Conservation (phyloP, 768 basidiomycete species). For the Mycena pura region DNA sequence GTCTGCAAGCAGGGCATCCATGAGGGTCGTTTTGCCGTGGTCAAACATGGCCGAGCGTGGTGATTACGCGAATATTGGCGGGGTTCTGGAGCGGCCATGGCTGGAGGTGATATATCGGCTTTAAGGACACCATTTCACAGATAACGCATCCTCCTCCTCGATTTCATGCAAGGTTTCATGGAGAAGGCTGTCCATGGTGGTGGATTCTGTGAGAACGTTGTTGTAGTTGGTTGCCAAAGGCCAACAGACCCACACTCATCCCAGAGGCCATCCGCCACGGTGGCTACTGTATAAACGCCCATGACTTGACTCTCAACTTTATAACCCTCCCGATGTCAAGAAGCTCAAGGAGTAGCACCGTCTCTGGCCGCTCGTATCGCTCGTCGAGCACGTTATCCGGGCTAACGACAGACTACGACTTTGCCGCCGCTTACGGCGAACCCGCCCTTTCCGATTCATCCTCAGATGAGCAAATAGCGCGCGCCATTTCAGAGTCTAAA, state of each 20-base stretch:
- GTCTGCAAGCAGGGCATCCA: slow-evolving; percentile 95
- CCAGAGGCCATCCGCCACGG: too few species aligned
- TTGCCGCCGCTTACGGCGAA: slow-evolving; percentile 14
- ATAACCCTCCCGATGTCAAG: background rate
- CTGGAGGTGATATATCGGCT: too few species aligned
- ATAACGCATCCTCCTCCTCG: too few species aligned
- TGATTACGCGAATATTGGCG: slow-evolving; percentile 57
- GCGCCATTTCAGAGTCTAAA: slow-evolving; percentile 16
- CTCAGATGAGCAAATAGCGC: slow-evolving; percentile 22
- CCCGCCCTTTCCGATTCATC: slow-evolving; percentile 20
- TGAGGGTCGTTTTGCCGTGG: slow-evolving; percentile 95
- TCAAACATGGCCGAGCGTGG: slow-evolving; percentile 91
- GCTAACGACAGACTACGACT: slow-evolving; percentile 1
- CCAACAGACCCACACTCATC: too few species aligned
- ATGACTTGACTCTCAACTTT: background rate
- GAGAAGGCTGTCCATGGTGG: too few species aligned
- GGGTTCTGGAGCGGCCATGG: slow-evolving; percentile 16
- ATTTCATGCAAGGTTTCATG: too few species aligned
- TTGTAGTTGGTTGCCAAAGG: too few species aligned
- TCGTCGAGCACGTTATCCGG: background rate
- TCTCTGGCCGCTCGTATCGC: background rate
- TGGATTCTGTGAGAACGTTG: too few species aligned
- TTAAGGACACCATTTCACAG: too few species aligned
- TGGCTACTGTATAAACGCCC: too few species aligned
- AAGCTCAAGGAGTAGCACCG: background rate